phyloP scores from a whole-genome alignment of 2,329 filamentous ascomycete species.

The Ampelomyces quisqualis region DNA sequence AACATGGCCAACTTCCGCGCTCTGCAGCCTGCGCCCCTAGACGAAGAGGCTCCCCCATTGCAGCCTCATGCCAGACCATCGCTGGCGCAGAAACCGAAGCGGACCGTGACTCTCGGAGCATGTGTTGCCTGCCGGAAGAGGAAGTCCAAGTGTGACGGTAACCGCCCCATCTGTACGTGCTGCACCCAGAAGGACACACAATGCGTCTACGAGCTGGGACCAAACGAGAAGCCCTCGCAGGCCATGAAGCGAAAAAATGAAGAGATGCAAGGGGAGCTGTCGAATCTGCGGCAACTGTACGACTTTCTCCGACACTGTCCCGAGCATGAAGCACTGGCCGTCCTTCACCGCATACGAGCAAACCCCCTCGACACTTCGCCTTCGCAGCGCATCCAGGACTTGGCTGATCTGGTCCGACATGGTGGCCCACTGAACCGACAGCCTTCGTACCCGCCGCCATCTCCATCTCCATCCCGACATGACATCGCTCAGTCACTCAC shows the following conservation, averaged over 20 bases:
- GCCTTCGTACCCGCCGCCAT: constrained; percentile 4
- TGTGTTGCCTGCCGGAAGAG: constrained; percentile 39
- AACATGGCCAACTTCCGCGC: constrained; percentile 35
- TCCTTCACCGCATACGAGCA: constrained; percentile 30
- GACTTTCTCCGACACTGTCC: constrained; percentile 33
- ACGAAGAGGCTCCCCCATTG: constrained; percentile 25
- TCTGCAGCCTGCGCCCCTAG: constrained; percentile 37
- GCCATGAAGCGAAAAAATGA: constrained; percentile 42
- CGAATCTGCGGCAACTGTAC: constrained; percentile 36
- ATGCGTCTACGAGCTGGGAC: constrained; percentile 38
- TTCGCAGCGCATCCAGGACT: constrained; percentile 28
- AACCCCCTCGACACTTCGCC: constrained; percentile 18
- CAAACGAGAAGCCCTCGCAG: constrained; percentile 40
- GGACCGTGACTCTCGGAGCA: constrained; percentile 39
- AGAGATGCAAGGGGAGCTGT: constrained; percentile 39
- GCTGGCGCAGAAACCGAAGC: constrained; percentile 34
- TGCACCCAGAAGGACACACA: constrained; percentile 36
- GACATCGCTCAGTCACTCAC: constrained; percentile 18
- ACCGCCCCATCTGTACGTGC: constrained; percentile 34
- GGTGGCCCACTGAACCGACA: constrained; percentile 14
- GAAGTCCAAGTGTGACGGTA: constrained; percentile 40
- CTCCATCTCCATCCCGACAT: constrained; percentile 3
- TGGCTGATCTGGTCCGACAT: constrained; percentile 28
- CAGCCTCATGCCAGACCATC: constrained; percentile 25
- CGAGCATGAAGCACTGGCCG: constrained; percentile 33